These are phyloP conservation scores for Pseudocercospora eumusae DNA, from an alignment of 2,329 filamentous ascomycete species.

Conservation along the genomic window DNA sequence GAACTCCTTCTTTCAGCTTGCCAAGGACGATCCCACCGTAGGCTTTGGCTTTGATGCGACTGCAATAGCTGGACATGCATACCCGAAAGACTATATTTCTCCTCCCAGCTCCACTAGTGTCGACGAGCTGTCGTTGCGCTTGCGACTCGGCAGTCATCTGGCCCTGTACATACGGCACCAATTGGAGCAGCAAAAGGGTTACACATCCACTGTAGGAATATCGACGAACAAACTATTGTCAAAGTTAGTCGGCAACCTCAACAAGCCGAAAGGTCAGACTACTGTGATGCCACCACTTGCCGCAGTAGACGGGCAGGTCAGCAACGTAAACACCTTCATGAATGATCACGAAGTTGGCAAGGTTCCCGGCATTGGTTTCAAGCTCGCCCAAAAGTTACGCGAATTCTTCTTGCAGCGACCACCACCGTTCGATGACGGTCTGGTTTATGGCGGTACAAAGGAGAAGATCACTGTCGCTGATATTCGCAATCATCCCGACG, in stretches of 20 bases:
- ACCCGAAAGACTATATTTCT: constrained; percentile 42
- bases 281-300: constrained; percentile 66
- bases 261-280: constrained; percentile 89
- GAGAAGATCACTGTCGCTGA: constrained; percentile 65
- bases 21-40: constrained; percentile 69
- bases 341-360: constrained; percentile 74
- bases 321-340: constrained; percentile 68
- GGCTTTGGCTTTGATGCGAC: constrained; percentile 81
- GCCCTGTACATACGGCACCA: constrained; percentile 70
- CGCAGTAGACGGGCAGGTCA: constrained; percentile 31
- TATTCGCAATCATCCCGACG: constrained; percentile 62
- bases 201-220: constrained; percentile 84
- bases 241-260: constrained; percentile 78
- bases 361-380: constrained; percentile 83
- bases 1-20: constrained; percentile 78
- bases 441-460: constrained; percentile 54
- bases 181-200: constrained; percentile 75
- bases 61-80: constrained; percentile 64
- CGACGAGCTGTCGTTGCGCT: constrained; percentile 50
- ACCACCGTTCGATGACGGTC: constrained; percentile 46
- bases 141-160: constrained; percentile 79
- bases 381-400: constrained; percentile 68
- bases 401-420: constrained; percentile 57
- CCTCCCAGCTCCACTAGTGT: constrained; percentile 7
- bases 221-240: constrained; percentile 83